Evolutionary conservation across 2,329 filamentous ascomycete species (phyloP).

Genomic region (Cercospora berteroae): DNA sequence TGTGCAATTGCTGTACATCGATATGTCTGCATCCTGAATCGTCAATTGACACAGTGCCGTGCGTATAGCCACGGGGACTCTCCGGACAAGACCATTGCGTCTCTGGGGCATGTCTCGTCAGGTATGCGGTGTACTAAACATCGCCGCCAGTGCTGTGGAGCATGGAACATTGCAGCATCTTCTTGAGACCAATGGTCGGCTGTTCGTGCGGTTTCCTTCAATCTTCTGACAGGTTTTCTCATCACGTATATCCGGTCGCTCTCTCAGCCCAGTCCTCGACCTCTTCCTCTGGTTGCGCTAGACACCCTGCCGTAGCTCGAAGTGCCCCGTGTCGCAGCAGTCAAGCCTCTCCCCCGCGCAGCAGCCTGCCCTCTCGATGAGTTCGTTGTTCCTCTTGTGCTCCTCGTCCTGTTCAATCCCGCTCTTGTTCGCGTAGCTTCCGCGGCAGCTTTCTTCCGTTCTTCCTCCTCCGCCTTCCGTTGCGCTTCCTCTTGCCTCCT

Average conservation of each 20-base stretch:
- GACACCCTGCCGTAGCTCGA: constrained; percentile 45
- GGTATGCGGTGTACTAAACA: not conserved
- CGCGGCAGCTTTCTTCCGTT: constrained; percentile 56
- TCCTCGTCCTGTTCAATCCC: constrained; percentile 35
- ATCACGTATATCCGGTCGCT: not conserved
- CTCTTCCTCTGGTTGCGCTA: constrained; percentile 37
- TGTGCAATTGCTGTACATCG: not conserved
- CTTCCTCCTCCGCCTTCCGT: constrained; percentile 54
- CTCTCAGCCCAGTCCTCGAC: constrained; percentile 33
- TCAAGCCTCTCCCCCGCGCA: constrained; percentile 55
- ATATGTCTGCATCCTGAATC: not conserved
- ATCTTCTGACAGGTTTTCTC: not conserved
- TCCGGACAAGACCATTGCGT: not conserved
- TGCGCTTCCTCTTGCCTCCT: constrained; percentile 63
- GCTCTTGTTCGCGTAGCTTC: constrained; percentile 41
- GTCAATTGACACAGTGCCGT: not conserved
- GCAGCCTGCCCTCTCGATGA: constrained; percentile 40
- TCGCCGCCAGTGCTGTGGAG: not conserved
- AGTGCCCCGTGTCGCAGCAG: constrained; percentile 42
- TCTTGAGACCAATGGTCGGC: not conserved
- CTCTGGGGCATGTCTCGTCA: not conserved
- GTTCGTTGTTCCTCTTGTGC: constrained; percentile 33
- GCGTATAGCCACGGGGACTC: not conserved
- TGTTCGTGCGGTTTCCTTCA: not conserved
- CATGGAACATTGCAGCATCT: not conserved